These are phyloP conservation scores for Pyrus pyrifolia DNA, from an alignment of 306 rosid genomes.

Conservation along the genomic window DNA sequence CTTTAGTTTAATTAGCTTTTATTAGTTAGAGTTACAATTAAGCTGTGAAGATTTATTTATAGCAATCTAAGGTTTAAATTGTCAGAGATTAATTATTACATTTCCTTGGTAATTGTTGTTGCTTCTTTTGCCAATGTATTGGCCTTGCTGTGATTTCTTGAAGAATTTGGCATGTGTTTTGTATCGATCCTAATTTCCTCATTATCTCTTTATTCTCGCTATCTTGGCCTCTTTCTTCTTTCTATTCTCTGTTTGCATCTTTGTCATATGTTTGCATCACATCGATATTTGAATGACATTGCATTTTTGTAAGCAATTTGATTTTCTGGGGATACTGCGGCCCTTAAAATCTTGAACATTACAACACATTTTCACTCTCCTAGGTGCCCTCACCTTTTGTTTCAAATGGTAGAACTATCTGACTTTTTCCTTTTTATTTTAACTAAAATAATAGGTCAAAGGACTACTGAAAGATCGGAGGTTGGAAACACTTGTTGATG, in stretches of 20 bases:
- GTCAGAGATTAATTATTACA: neutral
- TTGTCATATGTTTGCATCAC: neutral
- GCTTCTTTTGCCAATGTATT: neutral
- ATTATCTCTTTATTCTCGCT: neutral
- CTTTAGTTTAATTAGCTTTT: neutral
- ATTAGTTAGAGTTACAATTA: neutral
- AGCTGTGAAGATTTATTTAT: neutral
- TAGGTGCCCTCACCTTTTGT: neutral
- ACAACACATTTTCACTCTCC: neutral
- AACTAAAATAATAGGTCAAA: slow-evolving; percentile 34
- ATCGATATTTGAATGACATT: neutral
- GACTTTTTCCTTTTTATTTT: slow-evolving; percentile 12
- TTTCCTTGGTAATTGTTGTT: neutral
- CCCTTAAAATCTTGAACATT: neutral
- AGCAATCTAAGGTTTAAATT: no score
- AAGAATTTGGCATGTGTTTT: neutral
- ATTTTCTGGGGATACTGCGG: neutral
- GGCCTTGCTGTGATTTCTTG: neutral
- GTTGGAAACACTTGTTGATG: slow-evolving; percentile 73
- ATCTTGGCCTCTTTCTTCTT: neutral
- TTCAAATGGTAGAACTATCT: neutral
- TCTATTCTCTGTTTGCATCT: neutral
- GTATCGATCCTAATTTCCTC: neutral
- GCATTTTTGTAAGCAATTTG: neutral
- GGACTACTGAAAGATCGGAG: slow-evolving; percentile 71